Conservation (phyloP, 108 stramenopile species). For the Cyclostephanos tholiformis region DNA sequence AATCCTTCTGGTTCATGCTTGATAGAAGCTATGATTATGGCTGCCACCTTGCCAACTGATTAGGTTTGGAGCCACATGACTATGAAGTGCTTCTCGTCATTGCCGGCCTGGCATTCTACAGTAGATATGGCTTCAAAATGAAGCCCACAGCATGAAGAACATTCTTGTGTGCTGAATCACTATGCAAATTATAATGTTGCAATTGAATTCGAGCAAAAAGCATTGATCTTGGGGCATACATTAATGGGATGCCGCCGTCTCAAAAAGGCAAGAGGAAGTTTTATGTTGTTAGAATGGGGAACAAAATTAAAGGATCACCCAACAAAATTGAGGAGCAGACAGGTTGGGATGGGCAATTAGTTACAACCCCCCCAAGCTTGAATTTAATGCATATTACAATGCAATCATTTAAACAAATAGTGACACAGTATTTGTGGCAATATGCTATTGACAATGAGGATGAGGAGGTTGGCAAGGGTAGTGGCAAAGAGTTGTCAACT, state of each 20-base stretch:
- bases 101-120: background rate
- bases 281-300: no score
- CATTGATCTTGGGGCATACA: background rate
- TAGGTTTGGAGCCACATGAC: background rate
- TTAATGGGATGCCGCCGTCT: background rate
- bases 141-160: background rate
- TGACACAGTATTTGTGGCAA: background rate
- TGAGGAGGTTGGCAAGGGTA: background rate
- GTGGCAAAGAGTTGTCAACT: no score
- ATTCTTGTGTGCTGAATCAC: background rate
- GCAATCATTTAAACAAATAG: background rate
- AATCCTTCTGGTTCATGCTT: background rate
- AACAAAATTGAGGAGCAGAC: constrained; percentile 1
- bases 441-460: constrained; percentile 1
- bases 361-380: background rate
- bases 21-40: background rate
- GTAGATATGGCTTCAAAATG: background rate
- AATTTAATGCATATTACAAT: background rate
- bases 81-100: background rate
- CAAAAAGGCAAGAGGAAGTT: background rate
- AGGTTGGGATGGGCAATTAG: background rate
- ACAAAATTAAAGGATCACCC: no score
- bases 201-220: background rate
- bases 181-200: background rate
- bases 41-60: background rate